Evolutionary conservation across 768 basidiomycete genomes (phyloP).

Genomic region (Boletales sp.): DNA sequence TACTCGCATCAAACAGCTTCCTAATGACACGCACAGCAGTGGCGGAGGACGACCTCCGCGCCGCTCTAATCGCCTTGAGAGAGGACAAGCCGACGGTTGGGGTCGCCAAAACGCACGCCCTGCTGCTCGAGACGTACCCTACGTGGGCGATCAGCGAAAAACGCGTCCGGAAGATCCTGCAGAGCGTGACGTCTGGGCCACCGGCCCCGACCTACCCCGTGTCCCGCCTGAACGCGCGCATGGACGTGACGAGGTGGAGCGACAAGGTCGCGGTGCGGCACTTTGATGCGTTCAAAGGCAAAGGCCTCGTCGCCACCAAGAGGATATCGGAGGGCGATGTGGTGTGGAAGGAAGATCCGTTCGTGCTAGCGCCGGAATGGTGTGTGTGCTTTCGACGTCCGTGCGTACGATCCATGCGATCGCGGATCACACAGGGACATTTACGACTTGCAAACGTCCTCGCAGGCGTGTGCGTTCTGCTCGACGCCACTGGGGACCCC

Average conservation of each 20-base stretch:
- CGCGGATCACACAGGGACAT: conserved; percentile 56
- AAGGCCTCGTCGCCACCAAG: conserved; percentile 73
- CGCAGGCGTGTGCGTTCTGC: conserved; percentile 68
- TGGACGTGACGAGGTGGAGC: conserved; percentile 64
- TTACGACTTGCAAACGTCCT: conserved; percentile 59
- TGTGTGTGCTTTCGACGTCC: conserved; percentile 28
- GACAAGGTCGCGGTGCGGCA: conserved; percentile 60
- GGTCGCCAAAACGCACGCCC: conserved; percentile 64
- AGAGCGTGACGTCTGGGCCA: conserved; percentile 24
- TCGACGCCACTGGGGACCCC: conserved; percentile 54
- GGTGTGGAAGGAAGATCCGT: conserved; percentile 85
- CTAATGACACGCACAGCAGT: conserved; percentile 15
- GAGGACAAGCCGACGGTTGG: conserved; percentile 60
- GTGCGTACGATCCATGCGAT: not conserved
- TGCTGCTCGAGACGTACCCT: conserved; percentile 55
- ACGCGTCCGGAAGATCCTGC: conserved; percentile 68
- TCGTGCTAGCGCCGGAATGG: conserved; percentile 79
- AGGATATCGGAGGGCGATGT: conserved; percentile 67
- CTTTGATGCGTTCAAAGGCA: conserved; percentile 72
- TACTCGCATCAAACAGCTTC: too few relatives aligned
- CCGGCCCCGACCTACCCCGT: conserved; percentile 34
- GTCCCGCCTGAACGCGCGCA: conserved; percentile 59
- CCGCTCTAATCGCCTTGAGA: conserved; percentile 53
- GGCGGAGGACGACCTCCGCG: conserved; percentile 57
- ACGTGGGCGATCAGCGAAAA: conserved; percentile 85